A percentile compares a stretch with the other conserved stretches of the same genome.
Conservation (phyloP, 2,329 filamentous ascomycete species). For the Cladosporium oxysporum region DNA sequence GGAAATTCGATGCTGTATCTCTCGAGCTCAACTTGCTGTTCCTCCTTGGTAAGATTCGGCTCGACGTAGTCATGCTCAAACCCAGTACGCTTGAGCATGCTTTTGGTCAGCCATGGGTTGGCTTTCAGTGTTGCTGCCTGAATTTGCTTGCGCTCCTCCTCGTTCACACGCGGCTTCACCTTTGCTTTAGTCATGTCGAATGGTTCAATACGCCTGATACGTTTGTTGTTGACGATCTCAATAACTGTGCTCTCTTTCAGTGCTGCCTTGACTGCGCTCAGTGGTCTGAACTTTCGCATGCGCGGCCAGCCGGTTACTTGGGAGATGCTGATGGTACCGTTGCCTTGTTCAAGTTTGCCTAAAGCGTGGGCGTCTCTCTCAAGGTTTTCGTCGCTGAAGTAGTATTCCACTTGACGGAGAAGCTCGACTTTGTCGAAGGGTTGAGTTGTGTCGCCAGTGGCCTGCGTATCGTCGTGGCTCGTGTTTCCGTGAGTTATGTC, state of each 20-base stretch:
- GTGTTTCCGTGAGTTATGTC: background rate
- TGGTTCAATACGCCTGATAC: constrained; percentile 46
- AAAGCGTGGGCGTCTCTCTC: constrained; percentile 46
- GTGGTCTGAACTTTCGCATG: constrained; percentile 49
- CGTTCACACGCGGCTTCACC: constrained; percentile 24
- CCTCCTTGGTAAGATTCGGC: constrained; percentile 70
- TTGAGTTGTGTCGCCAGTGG: background rate
- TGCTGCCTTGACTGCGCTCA: constrained; percentile 41
- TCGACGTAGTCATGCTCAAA: constrained; percentile 76
- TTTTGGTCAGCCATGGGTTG: constrained; percentile 43
- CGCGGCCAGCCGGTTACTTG: constrained; percentile 48
- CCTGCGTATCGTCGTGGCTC: background rate
- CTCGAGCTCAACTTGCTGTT: constrained; percentile 65
- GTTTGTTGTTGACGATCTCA: constrained; percentile 45
- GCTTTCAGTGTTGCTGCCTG: constrained; percentile 26
- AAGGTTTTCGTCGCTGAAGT: constrained; percentile 53
- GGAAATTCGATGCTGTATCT: constrained; percentile 62
- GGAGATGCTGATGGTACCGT: constrained; percentile 46
- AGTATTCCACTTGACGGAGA: constrained; percentile 49
- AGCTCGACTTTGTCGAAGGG: constrained; percentile 23
- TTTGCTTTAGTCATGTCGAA: constrained; percentile 38
- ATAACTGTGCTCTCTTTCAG: constrained; percentile 46
- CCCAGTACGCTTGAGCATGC: constrained; percentile 46
- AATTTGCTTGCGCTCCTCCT: constrained; percentile 28
- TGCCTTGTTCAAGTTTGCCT: constrained; percentile 41